A percentile compares a stretch with the other conserved stretches of the same genome.
phyloP scores from a whole-genome alignment of 306 rosid species.

The Gleditsia sinensis region DNA sequence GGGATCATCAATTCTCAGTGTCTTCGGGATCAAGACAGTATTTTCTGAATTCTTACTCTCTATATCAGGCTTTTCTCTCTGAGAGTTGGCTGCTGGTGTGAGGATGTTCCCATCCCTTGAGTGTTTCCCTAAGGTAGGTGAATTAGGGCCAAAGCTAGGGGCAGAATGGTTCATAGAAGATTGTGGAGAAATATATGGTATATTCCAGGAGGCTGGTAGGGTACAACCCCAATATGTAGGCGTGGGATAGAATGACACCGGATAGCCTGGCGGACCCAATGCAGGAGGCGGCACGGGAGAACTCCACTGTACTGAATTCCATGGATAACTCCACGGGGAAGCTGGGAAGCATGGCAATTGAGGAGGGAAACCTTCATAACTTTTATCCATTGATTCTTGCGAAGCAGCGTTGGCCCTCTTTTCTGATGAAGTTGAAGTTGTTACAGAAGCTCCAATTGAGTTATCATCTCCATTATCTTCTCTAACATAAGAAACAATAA shows the following conservation, averaged over 20 bases:
- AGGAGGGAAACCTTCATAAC: constrained; percentile 45
- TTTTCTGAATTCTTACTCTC: constrained; percentile 35
- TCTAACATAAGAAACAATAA: constrained; percentile 23
- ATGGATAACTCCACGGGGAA: constrained; percentile 52
- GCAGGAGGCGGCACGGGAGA: constrained; percentile 46
- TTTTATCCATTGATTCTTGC: constrained; percentile 44
- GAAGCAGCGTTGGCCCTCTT: constrained; percentile 34
- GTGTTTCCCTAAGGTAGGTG: constrained; percentile 65
- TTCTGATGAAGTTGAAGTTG: constrained; percentile 59
- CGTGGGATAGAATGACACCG: constrained; percentile 55
- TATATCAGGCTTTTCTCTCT: constrained; percentile 37
- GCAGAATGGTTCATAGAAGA: constrained; percentile 40
- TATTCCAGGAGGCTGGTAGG: constrained; percentile 54
- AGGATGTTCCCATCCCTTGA: constrained; percentile 58
- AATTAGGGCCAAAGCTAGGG: constrained; percentile 37
- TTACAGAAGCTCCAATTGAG: constrained; percentile 53
- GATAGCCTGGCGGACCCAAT: constrained; percentile 53
- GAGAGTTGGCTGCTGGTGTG: constrained; percentile 31
- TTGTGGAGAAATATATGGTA: constrained; percentile 43
- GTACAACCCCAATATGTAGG: constrained; percentile 67
- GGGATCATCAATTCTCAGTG: constrained; percentile 68
- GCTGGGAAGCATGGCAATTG: constrained; percentile 57
- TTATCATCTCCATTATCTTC: constrained; percentile 43
- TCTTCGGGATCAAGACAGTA: constrained; percentile 64
- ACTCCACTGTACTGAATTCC: constrained; percentile 53